Conservation (phyloP, 1,284 basidiomycete genomes). For the Pseudozyma tsukubaensis region DNA sequence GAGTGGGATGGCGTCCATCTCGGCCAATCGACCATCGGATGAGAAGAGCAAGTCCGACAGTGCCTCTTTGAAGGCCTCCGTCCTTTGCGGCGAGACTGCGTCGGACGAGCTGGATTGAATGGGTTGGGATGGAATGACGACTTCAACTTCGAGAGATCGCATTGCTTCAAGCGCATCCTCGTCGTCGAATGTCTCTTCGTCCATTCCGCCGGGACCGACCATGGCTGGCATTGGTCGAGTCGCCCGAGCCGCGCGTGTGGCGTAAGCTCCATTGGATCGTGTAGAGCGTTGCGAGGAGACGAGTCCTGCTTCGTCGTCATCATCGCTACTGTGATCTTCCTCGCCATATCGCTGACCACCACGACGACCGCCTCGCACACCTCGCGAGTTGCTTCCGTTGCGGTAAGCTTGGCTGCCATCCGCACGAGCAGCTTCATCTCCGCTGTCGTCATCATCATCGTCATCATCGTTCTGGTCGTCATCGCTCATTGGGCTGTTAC, state of each 20-base stretch:
- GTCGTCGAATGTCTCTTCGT: conserved; percentile 44
- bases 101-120: conserved; percentile 12
- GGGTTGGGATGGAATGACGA: conserved; percentile 28
- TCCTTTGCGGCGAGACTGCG: conserved; percentile 30
- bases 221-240: conserved; percentile 21
- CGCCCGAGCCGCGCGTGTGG: conserved; percentile 48
- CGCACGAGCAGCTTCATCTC: conserved; percentile 72
- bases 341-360: conserved; percentile 46
- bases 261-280: conserved; percentile 53
- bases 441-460: conserved; percentile 52
- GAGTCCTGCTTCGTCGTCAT: conserved; percentile 46
- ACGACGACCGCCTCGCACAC: conserved; percentile 35
- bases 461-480: conserved; percentile 44
- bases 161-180: conserved; percentile 51
- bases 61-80: conserved; percentile 70
- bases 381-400: conserved; percentile 60
- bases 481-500: conserved; percentile 52
- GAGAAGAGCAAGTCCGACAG: conserved; percentile 75
- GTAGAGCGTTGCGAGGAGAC: conserved; percentile 33
- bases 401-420: conserved; percentile 70
- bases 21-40: conserved; percentile 69
- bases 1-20: conserved; percentile 78
- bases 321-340: conserved; percentile 40
- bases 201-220: conserved; percentile 45
- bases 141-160: conserved; percentile 55